A percentile compares a stretch with the other conserved stretches of the same genome.
These are phyloP conservation scores for Pezicula radicicola DNA, from an alignment of 2,329 filamentous ascomycete genomes.

Conservation along the genomic window DNA sequence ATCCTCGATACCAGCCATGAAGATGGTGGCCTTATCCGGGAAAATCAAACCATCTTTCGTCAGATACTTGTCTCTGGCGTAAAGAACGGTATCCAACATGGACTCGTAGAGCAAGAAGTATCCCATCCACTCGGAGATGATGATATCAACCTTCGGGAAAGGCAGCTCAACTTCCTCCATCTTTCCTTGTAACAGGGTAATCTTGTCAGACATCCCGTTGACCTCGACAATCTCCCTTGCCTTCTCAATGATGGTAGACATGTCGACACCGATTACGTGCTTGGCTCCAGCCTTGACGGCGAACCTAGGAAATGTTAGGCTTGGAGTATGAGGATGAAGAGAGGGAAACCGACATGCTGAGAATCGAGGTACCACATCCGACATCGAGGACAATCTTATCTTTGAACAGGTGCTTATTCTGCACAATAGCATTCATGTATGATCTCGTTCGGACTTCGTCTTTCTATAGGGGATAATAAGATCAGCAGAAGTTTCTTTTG, in stretches of 20 bases:
- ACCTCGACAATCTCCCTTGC: conserved; percentile 88
- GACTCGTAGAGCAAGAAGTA: conserved; percentile 98
- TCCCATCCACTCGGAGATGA: conserved; percentile 99
- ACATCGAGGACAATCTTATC: conserved; percentile 95
- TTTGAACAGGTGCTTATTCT: conserved; percentile 93
- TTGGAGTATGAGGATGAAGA: conserved; percentile 1
- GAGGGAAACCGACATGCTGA: conserved; percentile 77
- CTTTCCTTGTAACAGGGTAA: conserved; percentile 97
- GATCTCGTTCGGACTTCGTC: conserved; percentile 96
- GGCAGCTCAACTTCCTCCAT: conserved; percentile 98
- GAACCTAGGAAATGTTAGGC: conserved; percentile 63
- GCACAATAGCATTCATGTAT: conserved; percentile 96
- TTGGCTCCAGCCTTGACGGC: conserved; percentile 94
- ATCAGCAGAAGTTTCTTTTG: conserved; percentile 10
- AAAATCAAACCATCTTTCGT: conserved; percentile 88
- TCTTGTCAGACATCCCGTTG: conserved; percentile 93
- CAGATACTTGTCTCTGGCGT: conserved; percentile 91
- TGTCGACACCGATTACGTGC: conserved; percentile 98
- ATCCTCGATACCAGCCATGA: conserved; percentile 94
- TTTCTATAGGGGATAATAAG: conserved; percentile 59
- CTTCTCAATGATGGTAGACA: conserved; percentile 99
- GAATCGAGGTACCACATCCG: conserved; percentile 93
- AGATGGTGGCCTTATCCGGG: conserved; percentile 98
- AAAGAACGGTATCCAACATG: conserved; percentile 98
- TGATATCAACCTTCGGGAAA: conserved; percentile 96